Conservation (phyloP, 257 asterid genomes). For the Solanum rostratum region DNA sequence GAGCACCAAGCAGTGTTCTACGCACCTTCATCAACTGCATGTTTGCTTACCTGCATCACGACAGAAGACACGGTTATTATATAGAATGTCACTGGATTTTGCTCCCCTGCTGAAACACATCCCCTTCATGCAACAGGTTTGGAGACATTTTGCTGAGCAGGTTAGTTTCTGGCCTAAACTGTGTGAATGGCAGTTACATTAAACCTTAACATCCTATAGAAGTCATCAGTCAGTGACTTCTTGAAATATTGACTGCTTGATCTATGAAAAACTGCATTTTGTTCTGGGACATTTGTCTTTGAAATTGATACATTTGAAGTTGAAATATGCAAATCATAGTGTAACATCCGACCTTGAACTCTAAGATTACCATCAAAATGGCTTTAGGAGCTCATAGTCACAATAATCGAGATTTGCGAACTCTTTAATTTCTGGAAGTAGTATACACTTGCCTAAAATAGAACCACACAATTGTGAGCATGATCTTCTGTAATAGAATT, state of each 20-base stretch:
- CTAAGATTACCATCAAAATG: neutral
- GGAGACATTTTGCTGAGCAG: conserved; percentile 94
- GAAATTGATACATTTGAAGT: neutral
- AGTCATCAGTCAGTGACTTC: neutral
- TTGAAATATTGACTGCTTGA: neutral
- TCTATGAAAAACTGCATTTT: neutral
- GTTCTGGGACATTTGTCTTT: neutral
- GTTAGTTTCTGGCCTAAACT: conserved; percentile 14
- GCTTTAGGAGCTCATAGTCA: neutral
- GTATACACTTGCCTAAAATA: neutral
- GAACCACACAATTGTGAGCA: neutral
- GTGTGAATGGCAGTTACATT: neutral
- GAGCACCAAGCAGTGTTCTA: conserved; percentile 59
- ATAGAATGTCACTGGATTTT: conserved; percentile 95
- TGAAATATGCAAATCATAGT: neutral
- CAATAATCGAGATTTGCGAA: neutral
- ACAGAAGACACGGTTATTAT: conserved; percentile 69
- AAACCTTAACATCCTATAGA: neutral
- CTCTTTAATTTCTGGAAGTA: neutral
- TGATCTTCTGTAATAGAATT: neutral
- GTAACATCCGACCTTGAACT: neutral
- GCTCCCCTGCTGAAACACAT: conserved; percentile 75
- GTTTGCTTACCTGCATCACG: conserved; percentile 88
- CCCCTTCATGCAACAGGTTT: conserved; percentile 69
- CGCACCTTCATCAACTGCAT: conserved; percentile 95